These are phyloP conservation scores for Nothopassalora personata DNA, from an alignment of 2,329 filamentous ascomycete species.

Conservation along the genomic window DNA sequence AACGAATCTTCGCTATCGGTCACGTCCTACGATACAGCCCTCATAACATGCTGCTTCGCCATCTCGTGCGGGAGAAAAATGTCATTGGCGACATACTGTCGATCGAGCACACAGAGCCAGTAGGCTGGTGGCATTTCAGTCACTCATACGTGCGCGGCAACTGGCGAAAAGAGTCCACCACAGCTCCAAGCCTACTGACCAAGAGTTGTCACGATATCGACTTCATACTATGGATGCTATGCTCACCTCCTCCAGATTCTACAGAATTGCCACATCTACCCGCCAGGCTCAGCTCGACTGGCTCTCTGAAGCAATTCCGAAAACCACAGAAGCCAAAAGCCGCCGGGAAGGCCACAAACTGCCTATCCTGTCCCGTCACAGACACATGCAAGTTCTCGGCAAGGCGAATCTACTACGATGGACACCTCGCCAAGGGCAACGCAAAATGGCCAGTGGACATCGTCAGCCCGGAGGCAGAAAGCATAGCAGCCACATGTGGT, in stretches of 20 bases:
- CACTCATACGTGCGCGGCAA: slow-evolving; percentile 91
- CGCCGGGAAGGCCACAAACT: slow-evolving; percentile 79
- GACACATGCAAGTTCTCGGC: slow-evolving; percentile 77
- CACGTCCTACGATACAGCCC: slow-evolving; percentile 92
- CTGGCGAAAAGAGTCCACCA: slow-evolving; percentile 75
- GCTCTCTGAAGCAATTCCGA: slow-evolving; percentile 72
- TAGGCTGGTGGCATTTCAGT: slow-evolving; percentile 94
- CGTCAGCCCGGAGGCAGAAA: slow-evolving; percentile 88
- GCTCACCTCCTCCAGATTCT: slow-evolving; percentile 54
- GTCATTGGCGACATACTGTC: slow-evolving; percentile 80
- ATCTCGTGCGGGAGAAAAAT: slow-evolving; percentile 67
- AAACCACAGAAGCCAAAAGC: slow-evolving; percentile 66
- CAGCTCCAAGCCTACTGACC: slow-evolving; percentile 78
- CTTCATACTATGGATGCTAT: slow-evolving; percentile 84
- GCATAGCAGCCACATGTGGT: slow-evolving; percentile 50
- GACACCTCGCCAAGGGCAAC: slow-evolving; percentile 61
- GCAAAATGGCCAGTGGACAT: slow-evolving; percentile 79
- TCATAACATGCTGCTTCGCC: slow-evolving; percentile 79
- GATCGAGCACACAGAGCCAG: slow-evolving; percentile 85
- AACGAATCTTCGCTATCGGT: slow-evolving; percentile 74
- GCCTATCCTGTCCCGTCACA: slow-evolving; percentile 72
- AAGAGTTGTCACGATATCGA: slow-evolving; percentile 98
- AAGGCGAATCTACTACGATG: slow-evolving; percentile 72
- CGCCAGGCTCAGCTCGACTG: slow-evolving; percentile 65
- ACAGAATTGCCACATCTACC: slow-evolving; percentile 58